These are phyloP conservation scores for Candida silvicultrix DNA, from an alignment of 805 yeast genomes.

Conservation along the genomic window DNA sequence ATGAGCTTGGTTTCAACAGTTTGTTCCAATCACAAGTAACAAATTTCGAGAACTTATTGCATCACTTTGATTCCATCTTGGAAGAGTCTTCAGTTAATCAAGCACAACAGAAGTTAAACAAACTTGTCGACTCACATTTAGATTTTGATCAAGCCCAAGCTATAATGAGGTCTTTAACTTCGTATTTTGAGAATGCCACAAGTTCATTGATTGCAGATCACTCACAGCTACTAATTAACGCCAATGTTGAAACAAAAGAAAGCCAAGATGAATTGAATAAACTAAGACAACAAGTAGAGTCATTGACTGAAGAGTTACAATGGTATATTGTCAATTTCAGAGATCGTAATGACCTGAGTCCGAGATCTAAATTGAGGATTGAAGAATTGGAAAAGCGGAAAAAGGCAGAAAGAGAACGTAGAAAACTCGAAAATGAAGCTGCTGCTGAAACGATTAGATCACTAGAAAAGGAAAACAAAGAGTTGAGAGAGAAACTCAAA, in stretches of 20 bases:
- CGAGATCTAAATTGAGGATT: slow-evolving; percentile 42
- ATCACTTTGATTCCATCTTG: slow-evolving; percentile 45
- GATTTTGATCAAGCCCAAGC: slow-evolving; percentile 24
- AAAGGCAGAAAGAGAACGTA: slow-evolving; percentile 66
- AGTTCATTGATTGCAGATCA: slow-evolving; percentile 55
- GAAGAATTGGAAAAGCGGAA: slow-evolving; percentile 59
- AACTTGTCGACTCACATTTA: slow-evolving; percentile 26
- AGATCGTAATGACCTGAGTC: slow-evolving; percentile 15
- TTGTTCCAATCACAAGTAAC: slow-evolving; percentile 35
- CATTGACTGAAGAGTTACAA: slow-evolving; percentile 9
- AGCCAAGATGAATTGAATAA: slow-evolving; percentile 1
- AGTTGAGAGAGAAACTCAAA: slow-evolving; percentile 26
- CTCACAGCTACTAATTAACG: slow-evolving; percentile 24
- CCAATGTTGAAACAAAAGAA: background rate
- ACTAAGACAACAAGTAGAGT: slow-evolving; percentile 2
- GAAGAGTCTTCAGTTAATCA: slow-evolving; percentile 56
- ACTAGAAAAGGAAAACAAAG: slow-evolving; percentile 48
- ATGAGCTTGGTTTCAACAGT: slow-evolving; percentile 37
- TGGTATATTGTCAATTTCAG: slow-evolving; percentile 12
- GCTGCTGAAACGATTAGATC: slow-evolving; percentile 44
- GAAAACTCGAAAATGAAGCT: slow-evolving; percentile 54
- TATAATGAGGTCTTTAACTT: slow-evolving; percentile 37
- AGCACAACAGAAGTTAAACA: slow-evolving; percentile 45
- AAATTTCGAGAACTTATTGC: slow-evolving; percentile 44
- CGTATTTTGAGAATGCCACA: slow-evolving; percentile 55